Evolutionary conservation across 2,329 filamentous ascomycete species (phyloP), one percentile per base, ranked within the genome.

Genomic region (Phaeosphaeriaceae sp.): DNA sequence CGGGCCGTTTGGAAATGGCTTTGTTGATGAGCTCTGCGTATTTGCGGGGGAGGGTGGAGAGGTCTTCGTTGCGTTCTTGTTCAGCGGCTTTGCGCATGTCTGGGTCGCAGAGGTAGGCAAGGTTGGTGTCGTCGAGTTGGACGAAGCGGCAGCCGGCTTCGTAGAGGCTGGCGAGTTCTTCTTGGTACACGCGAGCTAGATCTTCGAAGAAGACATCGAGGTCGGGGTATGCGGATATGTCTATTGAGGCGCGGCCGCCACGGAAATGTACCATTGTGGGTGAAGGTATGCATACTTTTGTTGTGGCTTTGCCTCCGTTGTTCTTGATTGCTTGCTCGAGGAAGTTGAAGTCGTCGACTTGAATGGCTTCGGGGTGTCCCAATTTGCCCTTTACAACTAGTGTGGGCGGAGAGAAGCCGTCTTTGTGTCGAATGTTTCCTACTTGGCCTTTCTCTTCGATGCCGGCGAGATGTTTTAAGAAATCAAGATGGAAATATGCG

Each of bases 191-290:
- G 43, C 74, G 72, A 8, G 81, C 81, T 9, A 83, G 73, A 60
- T 84, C 81, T 15, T 77, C 79, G 67, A 83, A 83, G 72, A 83
- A 83, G 20, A 74, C 71, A 39, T 83, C 81, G 8, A 84, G 74
- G 15, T 77, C 76, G 5, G 81, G 81, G 66, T 84, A 84, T 7
- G 80, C 79, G 35, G 72, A 70, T 60, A 76, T 74, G 62, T 79
- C 76, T 65, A 83, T 83, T 58, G 75, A 75, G 17, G 81, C 79
- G 26, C 81, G 75, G 9, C 77, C 79, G 52, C 81, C 80, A 48
- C 81, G 79, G 76, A 84, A 84, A 65, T 84, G 81, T 42, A 83
- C 77, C 81, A 83, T 83, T n/a, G 82, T 84, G 11, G 82, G 82
- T 33, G 73, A 77, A 3, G 82, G 81, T 51, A 84, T 83, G 74